Conservation (phyloP, 176 grass and related monocot genomes). For the Triticum turgidum region DNA sequence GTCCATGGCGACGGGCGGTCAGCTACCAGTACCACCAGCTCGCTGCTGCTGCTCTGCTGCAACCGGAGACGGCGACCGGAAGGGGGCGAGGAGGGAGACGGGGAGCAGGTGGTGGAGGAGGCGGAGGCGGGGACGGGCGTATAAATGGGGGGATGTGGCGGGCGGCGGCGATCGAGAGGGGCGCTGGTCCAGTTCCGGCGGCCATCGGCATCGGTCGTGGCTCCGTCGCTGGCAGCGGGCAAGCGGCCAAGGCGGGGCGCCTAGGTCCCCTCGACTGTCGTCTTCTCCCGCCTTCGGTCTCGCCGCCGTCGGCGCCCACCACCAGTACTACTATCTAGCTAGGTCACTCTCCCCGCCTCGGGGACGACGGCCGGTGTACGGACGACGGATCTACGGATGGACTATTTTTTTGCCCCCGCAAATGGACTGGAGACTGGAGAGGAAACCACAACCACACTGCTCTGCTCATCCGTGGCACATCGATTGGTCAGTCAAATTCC, state of each 20-base stretch:
- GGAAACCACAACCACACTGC: too few relatives aligned
- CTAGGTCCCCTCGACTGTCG: conserved; percentile 30
- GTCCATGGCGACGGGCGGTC: background rate
- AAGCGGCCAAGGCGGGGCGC: background rate
- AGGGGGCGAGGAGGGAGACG: background rate
- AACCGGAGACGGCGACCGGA: background rate
- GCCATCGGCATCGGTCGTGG: conserved; percentile 32
- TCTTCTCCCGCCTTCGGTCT: background rate
- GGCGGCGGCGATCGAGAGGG: conserved; percentile 18
- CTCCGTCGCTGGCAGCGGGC: background rate
- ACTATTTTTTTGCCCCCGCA: too few relatives aligned
- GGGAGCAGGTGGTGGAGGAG: background rate
- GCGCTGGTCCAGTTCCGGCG: conserved; percentile 14
- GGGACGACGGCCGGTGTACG: background rate
- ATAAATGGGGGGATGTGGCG: conserved; percentile 24
- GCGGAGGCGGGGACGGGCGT: background rate
- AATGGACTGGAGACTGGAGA: too few relatives aligned
- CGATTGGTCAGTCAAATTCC: too few relatives aligned
- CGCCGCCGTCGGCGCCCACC: background rate
- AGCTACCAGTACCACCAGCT: background rate
- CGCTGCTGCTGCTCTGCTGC: background rate
- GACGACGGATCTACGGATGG: background rate
- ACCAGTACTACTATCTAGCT: background rate
- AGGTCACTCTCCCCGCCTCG: background rate
- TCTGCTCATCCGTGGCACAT: too few relatives aligned